Evolutionary conservation across 768 basidiomycete genomes (phyloP).

Genomic region (Boletales sp.): DNA sequence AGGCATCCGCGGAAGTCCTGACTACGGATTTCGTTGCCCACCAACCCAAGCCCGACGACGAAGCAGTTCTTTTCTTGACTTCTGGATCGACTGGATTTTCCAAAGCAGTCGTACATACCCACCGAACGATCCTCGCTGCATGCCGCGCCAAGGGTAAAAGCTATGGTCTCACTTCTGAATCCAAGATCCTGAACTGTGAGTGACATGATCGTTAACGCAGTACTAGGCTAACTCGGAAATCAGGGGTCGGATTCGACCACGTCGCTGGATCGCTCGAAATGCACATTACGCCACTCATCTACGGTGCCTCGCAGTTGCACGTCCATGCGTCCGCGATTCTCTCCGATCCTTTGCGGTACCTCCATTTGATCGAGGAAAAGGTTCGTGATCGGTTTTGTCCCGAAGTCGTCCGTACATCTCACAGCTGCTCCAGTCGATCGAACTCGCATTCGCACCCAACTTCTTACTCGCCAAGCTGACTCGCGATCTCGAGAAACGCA

Average conservation of each 20-base stretch:
- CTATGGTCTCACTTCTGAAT: conserved; percentile 32
- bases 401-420: conserved; percentile 1
- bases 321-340: conserved; percentile 23
- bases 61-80: conserved; percentile 35
- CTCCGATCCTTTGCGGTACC: conserved; percentile 19
- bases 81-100: conserved; percentile 45
- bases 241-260: conserved; percentile 45
- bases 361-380: conserved; percentile 35
- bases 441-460: conserved; percentile 36
- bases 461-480: conserved; percentile 38
- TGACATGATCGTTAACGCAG: conserved; percentile 2
- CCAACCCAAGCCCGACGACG: conserved; percentile 22
- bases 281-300: conserved; percentile 36
- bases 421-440: conserved; percentile 20
- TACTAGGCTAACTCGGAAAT: not conserved
- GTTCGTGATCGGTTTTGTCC: conserved; percentile 6
- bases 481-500: conserved; percentile 27
- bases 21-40: conserved; percentile 15
- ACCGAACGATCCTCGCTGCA: conserved; percentile 35
- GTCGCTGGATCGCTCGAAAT: conserved; percentile 43
- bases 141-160: conserved; percentile 32
- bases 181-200: conserved; percentile 40
- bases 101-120: conserved; percentile 39
- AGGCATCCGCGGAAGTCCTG: conserved; percentile 5
- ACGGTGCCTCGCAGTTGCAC: conserved; percentile 25